Percentiles rank a stretch among this genome's conserved stretches.
Evolutionary conservation across 805 yeast genomes (phyloP).

Genomic region (Lachancea cidri): DNA sequence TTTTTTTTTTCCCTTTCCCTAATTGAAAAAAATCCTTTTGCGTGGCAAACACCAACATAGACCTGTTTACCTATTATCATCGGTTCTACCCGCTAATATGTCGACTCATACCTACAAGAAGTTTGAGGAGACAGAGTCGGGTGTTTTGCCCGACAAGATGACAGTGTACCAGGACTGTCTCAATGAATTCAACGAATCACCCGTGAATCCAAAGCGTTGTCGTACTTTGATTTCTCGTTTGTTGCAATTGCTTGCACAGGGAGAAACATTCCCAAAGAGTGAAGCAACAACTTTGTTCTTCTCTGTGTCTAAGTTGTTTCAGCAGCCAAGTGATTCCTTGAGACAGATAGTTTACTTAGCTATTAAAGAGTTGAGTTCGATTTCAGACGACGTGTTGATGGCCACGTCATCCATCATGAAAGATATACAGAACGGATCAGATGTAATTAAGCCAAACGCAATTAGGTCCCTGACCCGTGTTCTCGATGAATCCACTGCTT

Average conservation of each 20-base stretch:
- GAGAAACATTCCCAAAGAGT: slow-evolving; percentile 79
- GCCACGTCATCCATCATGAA: slow-evolving; percentile 97
- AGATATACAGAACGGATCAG: slow-evolving; percentile 88
- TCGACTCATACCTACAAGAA: slow-evolving; percentile 81
- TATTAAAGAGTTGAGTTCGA: slow-evolving; percentile 80
- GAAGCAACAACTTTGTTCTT: slow-evolving; percentile 93
- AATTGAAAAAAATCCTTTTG: background rate
- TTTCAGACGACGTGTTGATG: slow-evolving; percentile 91
- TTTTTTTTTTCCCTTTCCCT: background rate
- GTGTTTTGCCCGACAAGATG: slow-evolving; percentile 85
- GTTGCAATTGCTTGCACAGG: slow-evolving; percentile 74
- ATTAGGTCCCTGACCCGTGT: slow-evolving; percentile 87
- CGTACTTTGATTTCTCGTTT: slow-evolving; percentile 78
- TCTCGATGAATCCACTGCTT: slow-evolving; percentile 84
- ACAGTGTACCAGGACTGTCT: slow-evolving; percentile 93
- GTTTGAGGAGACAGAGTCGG: slow-evolving; percentile 68
- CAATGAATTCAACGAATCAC: slow-evolving; percentile 86
- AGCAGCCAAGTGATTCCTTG: slow-evolving; percentile 74
- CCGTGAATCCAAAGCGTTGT: slow-evolving; percentile 82
- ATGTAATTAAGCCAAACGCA: slow-evolving; percentile 87
- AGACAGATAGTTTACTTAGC: slow-evolving; percentile 93
- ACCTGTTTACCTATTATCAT: background rate
- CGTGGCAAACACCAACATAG: slow-evolving; percentile 6
- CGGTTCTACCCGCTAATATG: slow-evolving; percentile 39
- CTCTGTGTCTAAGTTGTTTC: slow-evolving; percentile 90